Base-by-base conservation (phyloP, 208 protist genomes). In the Naegleria fowleri region DNA sequence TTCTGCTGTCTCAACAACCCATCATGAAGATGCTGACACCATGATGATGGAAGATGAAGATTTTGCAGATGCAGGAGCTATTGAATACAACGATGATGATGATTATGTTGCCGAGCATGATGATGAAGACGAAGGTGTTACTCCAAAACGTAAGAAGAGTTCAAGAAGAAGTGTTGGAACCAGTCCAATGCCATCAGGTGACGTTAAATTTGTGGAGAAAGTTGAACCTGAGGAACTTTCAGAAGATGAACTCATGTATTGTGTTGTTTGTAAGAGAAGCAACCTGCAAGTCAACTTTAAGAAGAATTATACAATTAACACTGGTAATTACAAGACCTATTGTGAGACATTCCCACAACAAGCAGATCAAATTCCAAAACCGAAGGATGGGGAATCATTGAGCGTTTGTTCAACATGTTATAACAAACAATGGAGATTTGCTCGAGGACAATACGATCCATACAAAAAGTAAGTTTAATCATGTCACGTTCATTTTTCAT, bases 261-360 rank as follows among this genome's bases (percentile, higher is more conserved):
- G 67, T 9, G 29, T 36, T 79, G 67, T 79, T 79, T 79, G 67
- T 79, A 79, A n/a, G 29, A 79, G 67, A 79, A 36, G 29, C 29
- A 79, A 79, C 25, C n/a, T 79, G 0, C 67, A 79, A 79, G 67
- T 79, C 16, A 79, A 79, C 25, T 79, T 79, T n/a, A 79, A 79
- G 67, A 79, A 79, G 67, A 79, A 79, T 79, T 79, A 79, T 33
- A 79, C 67, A 2, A 79, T 79, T 79, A 79, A 79, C 9, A 79
- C 67, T 36, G n/a, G 25, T 79, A 79, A 79, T 36, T 79, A 79
- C 29, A 79, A 29, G 29, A 79, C 67, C 9, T 79, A 79, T 36
- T 79, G 67, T 36, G 29, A 79, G 5, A 79, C 67, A 36, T 79
- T 79, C 25, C 67, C 67, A 36, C 55, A 67, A 19, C 55, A 67